Conservation (phyloP, 768 basidiomycete species). For the Floccularia luteovirens region DNA sequence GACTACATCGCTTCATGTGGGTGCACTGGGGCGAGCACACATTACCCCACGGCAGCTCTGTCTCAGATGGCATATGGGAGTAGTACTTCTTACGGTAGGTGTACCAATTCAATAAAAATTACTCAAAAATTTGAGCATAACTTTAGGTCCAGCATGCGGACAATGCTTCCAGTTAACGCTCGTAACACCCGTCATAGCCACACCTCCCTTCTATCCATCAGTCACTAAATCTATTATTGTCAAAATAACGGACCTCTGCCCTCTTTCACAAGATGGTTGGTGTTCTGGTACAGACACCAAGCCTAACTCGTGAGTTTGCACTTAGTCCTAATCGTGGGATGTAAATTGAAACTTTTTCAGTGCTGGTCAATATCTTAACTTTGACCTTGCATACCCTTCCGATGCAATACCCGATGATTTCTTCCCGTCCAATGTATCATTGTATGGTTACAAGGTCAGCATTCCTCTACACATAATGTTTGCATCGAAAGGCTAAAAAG, state of each 20-base stretch:
- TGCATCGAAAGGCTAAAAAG: background rate
- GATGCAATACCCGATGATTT: conserved; percentile 60
- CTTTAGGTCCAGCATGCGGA: conserved; percentile 64
- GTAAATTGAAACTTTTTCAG: conserved; percentile 22
- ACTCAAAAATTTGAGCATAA: background rate
- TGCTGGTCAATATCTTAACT: conserved; percentile 66
- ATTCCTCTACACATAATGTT: background rate
- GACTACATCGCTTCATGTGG: conserved; percentile 70
- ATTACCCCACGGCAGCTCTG: conserved; percentile 76
- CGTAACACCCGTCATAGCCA: conserved; percentile 54
- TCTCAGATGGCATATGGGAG: conserved; percentile 78
- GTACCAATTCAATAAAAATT: conserved; percentile 1
- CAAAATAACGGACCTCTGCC: conserved; percentile 79
- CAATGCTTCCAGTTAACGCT: conserved; percentile 75
- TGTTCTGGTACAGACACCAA: conserved; percentile 58
- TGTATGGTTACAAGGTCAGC: conserved; percentile 51
- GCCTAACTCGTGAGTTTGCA: conserved; percentile 51
- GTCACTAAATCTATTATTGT: conserved; percentile 55
- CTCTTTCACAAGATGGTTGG: conserved; percentile 54
- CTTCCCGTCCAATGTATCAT: conserved; percentile 61
- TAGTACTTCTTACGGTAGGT: conserved; percentile 51
- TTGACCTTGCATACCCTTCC: conserved; percentile 79
- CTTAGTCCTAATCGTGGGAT: background rate
- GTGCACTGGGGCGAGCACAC: conserved; percentile 58
- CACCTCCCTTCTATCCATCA: conserved; percentile 65